Evolutionary conservation across 2,329 filamentous ascomycete genomes (phyloP).

Genomic region (Ceratocystis albifundus): DNA sequence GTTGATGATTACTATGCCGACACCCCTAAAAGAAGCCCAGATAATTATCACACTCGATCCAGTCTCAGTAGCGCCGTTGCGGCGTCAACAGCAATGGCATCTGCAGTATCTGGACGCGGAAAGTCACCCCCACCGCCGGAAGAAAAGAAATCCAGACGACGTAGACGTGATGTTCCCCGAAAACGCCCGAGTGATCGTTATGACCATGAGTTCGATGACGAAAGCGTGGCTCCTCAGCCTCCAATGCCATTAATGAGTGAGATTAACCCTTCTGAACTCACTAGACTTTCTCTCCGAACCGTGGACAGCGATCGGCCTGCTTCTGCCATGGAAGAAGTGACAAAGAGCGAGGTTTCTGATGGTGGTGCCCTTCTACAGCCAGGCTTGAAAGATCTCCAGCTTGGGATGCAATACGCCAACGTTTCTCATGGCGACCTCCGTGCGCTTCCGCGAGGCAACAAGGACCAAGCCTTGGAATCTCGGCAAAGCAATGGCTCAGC

Average conservation of each 20-base stretch:
- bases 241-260: slow-evolving; percentile 85
- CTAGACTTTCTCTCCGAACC: slow-evolving; percentile 74
- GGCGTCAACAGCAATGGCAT: slow-evolving; percentile 30
- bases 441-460: slow-evolving; percentile 40
- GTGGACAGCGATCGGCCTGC: slow-evolving; percentile 63
- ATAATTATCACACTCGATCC: slow-evolving; percentile 35
- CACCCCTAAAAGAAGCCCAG: slow-evolving; percentile 37
- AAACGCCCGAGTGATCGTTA: slow-evolving; percentile 37
- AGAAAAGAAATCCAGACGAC: slow-evolving; percentile 32
- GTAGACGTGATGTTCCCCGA: slow-evolving; percentile 41
- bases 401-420: slow-evolving; percentile 58
- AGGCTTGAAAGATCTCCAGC: neutral
- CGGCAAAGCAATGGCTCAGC: slow-evolving; percentile 24
- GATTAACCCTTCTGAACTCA: slow-evolving; percentile 75
- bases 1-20: slow-evolving; percentile 25
- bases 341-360: slow-evolving; percentile 52
- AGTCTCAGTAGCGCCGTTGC: slow-evolving; percentile 1
- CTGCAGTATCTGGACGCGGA: slow-evolving; percentile 24
- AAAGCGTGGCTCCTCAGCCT: slow-evolving; percentile 47
- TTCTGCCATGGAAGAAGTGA: slow-evolving; percentile 53
- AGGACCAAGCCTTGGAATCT: neutral
- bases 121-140: slow-evolving; percentile 26
- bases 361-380: slow-evolving; percentile 34
- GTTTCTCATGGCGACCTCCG: slow-evolving; percentile 49
- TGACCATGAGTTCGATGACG: slow-evolving; percentile 43